Evolutionary conservation across 2,329 filamentous ascomycete species (phyloP).

Genomic region (Neoarthrinium moseri): DNA sequence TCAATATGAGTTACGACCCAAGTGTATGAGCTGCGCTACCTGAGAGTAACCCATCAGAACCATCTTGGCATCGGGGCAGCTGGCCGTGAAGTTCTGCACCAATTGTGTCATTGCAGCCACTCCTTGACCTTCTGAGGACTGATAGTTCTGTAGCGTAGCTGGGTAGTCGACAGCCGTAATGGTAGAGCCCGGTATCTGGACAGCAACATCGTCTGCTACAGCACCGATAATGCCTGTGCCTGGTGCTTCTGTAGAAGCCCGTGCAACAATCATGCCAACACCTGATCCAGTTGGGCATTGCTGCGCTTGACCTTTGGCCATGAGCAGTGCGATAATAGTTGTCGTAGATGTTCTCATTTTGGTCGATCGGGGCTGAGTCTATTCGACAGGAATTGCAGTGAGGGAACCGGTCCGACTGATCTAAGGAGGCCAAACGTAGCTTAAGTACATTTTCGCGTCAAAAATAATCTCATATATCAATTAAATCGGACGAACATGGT

Average conservation of each 20-base stretch:
- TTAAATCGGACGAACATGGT: not conserved
- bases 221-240: constrained; percentile 30
- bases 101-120: constrained; percentile 27
- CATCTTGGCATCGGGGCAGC: constrained; percentile 27
- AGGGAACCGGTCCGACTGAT: too few relatives aligned
- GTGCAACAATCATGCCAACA: constrained; percentile 31
- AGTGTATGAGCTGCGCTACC: constrained; percentile 19
- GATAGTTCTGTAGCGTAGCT: constrained; percentile 24
- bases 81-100: constrained; percentile 25
- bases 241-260: constrained; percentile 29
- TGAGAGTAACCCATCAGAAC: constrained; percentile 35
- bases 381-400: too few relatives aligned
- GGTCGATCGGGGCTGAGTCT: too few relatives aligned
- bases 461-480: too few relatives aligned
- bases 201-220: constrained; percentile 28
- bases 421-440: too few relatives aligned
- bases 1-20: too few relatives aligned
- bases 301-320: not conserved
- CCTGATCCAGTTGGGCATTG: constrained; percentile 9
- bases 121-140: constrained; percentile 25
- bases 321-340: not conserved
- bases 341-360: not conserved
- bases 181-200: constrained; percentile 28
- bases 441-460: too few relatives aligned
- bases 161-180: constrained; percentile 31